A percentile compares a stretch with the other conserved stretches of the same genome.
Conservation (phyloP, 148 eudicot genomes). For the Beta vulgaris region DNA sequence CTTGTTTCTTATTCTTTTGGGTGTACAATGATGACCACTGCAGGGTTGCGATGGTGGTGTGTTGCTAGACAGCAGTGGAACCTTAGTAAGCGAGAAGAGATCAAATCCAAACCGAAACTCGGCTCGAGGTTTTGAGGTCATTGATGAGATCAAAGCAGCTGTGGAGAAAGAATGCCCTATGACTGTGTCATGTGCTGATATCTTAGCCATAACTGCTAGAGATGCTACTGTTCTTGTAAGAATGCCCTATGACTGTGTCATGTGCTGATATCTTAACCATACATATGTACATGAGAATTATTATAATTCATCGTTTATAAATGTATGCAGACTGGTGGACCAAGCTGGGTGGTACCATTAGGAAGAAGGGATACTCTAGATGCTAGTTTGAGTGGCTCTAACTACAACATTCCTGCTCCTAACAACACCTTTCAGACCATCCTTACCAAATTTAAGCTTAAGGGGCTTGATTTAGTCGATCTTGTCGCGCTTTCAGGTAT, state of each 20-base stretch:
- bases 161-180: slow-evolving; percentile 55
- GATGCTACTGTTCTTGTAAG: slow-evolving; percentile 51
- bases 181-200: slow-evolving; percentile 65
- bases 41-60: slow-evolving; percentile 62
- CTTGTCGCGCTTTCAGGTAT: slow-evolving; percentile 84
- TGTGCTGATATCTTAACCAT: slow-evolving; percentile 59
- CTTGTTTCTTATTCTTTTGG: background rate
- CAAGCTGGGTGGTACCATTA: slow-evolving; percentile 75
- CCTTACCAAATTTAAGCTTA: slow-evolving; percentile 67
- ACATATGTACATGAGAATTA: too few species aligned
- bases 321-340: slow-evolving; percentile 67
- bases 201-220: slow-evolving; percentile 48
- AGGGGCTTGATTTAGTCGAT: slow-evolving; percentile 71
- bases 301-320: background rate
- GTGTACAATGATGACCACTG: background rate
- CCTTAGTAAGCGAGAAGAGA: slow-evolving; percentile 48
- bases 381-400: slow-evolving; percentile 91
- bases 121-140: slow-evolving; percentile 52
- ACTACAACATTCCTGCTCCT: slow-evolving; percentile 85
- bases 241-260: slow-evolving; percentile 55
- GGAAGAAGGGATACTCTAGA: slow-evolving; percentile 75
- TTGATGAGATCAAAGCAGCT: slow-evolving; percentile 56
- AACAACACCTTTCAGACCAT: slow-evolving; percentile 87
- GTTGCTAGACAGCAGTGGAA: slow-evolving; percentile 47
- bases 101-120: slow-evolving; percentile 51